These are phyloP conservation scores for Beta corolliflora DNA, from an alignment of 179 eudicot species.

Conservation along the genomic window DNA sequence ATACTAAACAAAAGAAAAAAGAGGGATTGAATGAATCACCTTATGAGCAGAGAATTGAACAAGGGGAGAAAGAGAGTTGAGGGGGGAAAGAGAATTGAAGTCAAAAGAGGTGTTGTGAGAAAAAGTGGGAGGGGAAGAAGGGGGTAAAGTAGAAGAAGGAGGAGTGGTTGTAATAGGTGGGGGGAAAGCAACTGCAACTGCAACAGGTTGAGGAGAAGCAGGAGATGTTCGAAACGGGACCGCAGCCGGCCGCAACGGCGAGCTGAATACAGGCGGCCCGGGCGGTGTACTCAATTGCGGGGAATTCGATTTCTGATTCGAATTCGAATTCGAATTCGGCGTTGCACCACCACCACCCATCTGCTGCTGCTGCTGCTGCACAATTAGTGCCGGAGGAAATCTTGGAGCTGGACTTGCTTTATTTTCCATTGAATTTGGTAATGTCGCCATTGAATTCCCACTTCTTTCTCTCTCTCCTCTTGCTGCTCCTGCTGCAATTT, in stretches of 20 bases:
- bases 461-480: too few relatives aligned
- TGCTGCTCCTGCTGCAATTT: neutral
- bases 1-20: neutral
- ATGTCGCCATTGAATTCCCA: neutral
- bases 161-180: neutral
- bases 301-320: constrained; percentile 33
- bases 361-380: constrained; percentile 34
- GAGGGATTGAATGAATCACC: constrained; percentile 38
- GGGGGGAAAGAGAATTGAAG: constrained; percentile 25
- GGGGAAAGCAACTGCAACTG: constrained; percentile 40
- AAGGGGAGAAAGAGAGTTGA: constrained; percentile 45
- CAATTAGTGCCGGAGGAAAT: constrained; percentile 41
- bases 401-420: constrained; percentile 30
- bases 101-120: constrained; percentile 58
- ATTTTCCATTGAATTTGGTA: constrained; percentile 14
- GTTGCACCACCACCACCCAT: neutral
- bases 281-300: constrained; percentile 92
- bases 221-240: constrained; percentile 90
- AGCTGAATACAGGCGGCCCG: constrained; percentile 85
- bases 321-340: neutral
- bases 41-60: constrained; percentile 80
- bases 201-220: constrained; percentile 83
- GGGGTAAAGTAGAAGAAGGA: constrained; percentile 52
- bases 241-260: constrained; percentile 89
- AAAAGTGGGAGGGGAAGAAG: constrained; percentile 62